Evolutionary conservation across 1,139 yeast genomes (phyloP).

Genomic region (Sugiyamaella xylanicola): DNA sequence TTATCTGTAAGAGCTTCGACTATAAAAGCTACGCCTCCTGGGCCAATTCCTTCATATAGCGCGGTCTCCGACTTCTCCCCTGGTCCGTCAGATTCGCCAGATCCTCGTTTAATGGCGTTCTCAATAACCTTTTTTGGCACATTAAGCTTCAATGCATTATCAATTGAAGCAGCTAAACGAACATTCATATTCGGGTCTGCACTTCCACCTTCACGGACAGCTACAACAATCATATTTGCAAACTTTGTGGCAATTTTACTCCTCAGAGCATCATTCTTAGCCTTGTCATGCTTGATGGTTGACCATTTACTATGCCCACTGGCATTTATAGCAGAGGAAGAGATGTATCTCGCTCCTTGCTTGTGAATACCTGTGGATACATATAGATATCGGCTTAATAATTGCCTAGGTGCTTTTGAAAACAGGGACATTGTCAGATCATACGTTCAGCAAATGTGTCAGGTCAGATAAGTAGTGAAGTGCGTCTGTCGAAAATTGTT

Average conservation of each 20-base stretch:
- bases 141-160: conserved; percentile 73
- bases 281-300: conserved; percentile 89
- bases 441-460: no score
- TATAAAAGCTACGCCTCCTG: conserved; percentile 85
- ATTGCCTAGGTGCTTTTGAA: neutral
- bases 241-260: conserved; percentile 70
- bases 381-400: neutral
- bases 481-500: no score
- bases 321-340: conserved; percentile 1
- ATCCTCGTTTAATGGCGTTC: conserved; percentile 81
- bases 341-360: conserved; percentile 1
- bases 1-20: conserved; percentile 89
- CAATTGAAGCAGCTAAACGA: conserved; percentile 71
- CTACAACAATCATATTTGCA: conserved; percentile 71
- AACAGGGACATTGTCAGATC: neutral
- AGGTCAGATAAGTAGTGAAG: no score
- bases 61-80: conserved; percentile 48
- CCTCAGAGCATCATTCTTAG: conserved; percentile 82
- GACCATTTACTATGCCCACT: conserved; percentile 96
- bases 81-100: conserved; percentile 53
- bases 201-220: conserved; percentile 65
- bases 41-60: conserved; percentile 88
- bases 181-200: conserved; percentile 65
- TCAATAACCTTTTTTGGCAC: conserved; percentile 85
- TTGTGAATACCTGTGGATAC: neutral